These are phyloP conservation scores for Rhipidocladum racemiflorum DNA, from an alignment of 176 grass and related monocot genomes.

Conservation along the genomic window DNA sequence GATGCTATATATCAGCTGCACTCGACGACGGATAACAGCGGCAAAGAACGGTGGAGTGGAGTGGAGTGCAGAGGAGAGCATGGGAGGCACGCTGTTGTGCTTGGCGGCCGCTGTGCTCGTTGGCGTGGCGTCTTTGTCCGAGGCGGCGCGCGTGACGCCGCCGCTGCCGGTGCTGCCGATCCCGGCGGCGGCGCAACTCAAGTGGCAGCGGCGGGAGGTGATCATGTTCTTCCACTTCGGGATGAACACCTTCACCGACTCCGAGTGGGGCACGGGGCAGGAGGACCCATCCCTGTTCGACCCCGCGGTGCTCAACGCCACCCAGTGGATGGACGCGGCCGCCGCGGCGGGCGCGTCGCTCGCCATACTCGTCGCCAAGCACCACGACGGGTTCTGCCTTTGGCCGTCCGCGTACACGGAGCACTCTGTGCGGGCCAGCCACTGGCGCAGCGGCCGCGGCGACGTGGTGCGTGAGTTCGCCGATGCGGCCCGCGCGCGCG, in stretches of 20 bases:
- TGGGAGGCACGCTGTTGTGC: background rate
- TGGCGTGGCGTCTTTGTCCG: background rate
- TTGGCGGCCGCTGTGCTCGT: background rate
- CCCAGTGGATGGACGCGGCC: constrained; percentile 78
- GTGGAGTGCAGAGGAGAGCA: background rate
- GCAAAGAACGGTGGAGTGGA: background rate
- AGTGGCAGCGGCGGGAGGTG: constrained; percentile 82
- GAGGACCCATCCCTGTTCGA: constrained; percentile 57
- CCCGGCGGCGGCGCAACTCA: constrained; percentile 72
- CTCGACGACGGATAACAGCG: too few species aligned
- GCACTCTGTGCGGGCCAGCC: constrained; percentile 67
- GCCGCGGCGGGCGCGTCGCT: constrained; percentile 53
- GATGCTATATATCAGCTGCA: background rate
- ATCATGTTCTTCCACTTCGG: constrained; percentile 99
- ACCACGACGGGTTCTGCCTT: constrained; percentile 96
- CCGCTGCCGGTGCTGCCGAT: constrained; percentile 67
- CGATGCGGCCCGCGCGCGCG: constrained; percentile 19
- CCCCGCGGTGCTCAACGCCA: constrained; percentile 48
- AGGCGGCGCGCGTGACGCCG: constrained; percentile 21
- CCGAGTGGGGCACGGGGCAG: constrained; percentile 67
- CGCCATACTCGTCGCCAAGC: constrained; percentile 84
- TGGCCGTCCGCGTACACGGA: constrained; percentile 81
- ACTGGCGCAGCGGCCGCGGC: constrained; percentile 57
- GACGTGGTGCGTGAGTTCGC: constrained; percentile 70
- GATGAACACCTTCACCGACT: constrained; percentile 96